A percentile compares a stretch with the other conserved stretches of the same genome.
These are phyloP conservation scores for Brettanomyces anomalus DNA, from an alignment of 805 yeast species.

Conservation along the genomic window DNA sequence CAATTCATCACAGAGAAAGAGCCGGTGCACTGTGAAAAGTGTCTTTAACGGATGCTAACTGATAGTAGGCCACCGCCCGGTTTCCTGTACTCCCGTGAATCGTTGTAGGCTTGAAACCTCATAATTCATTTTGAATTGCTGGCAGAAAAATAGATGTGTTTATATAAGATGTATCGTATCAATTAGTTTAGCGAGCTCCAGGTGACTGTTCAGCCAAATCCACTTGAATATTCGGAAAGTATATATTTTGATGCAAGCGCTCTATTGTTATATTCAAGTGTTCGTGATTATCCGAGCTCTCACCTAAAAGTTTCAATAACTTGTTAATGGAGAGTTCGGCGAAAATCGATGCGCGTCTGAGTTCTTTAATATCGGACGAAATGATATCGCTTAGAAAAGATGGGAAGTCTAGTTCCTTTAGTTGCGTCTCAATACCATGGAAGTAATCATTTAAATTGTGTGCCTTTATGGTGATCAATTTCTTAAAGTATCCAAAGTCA, in stretches of 20 bases:
- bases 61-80: slow-evolving; percentile 40
- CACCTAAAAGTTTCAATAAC: slow-evolving; percentile 10
- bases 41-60: slow-evolving; percentile 47
- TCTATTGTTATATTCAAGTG: slow-evolving; percentile 17
- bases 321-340: slow-evolving; percentile 14
- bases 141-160: background rate
- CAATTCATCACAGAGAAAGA: background rate
- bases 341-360: slow-evolving; percentile 24
- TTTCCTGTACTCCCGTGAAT: slow-evolving; percentile 7
- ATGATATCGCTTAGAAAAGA: slow-evolving; percentile 4
- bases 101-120: background rate
- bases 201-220: slow-evolving; percentile 4
- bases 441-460: slow-evolving; percentile 4
- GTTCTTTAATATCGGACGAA: slow-evolving; percentile 6
- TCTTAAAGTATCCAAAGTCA: slow-evolving; percentile 8
- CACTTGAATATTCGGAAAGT: slow-evolving; percentile 33
- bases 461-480: slow-evolving; percentile 8
- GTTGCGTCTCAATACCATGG: slow-evolving; percentile 2
- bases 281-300: background rate
- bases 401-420: slow-evolving; percentile 4
- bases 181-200: background rate
- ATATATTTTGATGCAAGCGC: slow-evolving; percentile 32
- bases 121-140: background rate
- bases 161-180: background rate
- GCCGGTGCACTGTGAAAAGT: slow-evolving; percentile 45